Conservation (phyloP, 1,284 basidiomycete species). For the Xerocomus minutiporus region DNA sequence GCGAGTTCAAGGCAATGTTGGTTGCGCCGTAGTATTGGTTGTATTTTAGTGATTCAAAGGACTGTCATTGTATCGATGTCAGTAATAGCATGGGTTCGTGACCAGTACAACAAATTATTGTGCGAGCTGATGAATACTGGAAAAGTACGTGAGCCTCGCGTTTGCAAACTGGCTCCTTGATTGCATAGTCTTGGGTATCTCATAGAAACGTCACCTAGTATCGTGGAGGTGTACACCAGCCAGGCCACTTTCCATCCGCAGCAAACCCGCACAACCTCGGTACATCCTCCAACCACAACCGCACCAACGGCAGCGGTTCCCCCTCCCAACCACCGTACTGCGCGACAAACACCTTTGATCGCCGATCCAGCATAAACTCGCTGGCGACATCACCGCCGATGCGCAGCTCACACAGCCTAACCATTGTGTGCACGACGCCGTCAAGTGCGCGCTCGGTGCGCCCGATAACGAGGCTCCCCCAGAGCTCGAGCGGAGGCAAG, state of each 20-base stretch:
- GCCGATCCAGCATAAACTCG: conserved; percentile 23
- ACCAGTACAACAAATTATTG: no score
- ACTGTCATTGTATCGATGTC: no score
- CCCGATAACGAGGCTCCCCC: conserved; percentile 20
- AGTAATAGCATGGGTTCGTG: no score
- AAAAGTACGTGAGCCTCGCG: no score
- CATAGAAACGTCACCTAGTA: background rate
- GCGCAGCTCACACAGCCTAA: conserved; percentile 13
- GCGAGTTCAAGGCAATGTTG: conserved; percentile 49
- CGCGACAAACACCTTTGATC: conserved; percentile 17
- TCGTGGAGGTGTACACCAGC: conserved; percentile 19
- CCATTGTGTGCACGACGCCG: conserved; percentile 17
- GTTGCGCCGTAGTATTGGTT: conserved; percentile 45
- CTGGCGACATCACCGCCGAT: conserved; percentile 26
- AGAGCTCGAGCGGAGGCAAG: conserved; percentile 2
- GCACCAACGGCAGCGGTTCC: conserved; percentile 12
- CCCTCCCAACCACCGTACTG: background rate
- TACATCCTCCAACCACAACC: conserved; percentile 20
- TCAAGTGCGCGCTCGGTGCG: conserved; percentile 22
- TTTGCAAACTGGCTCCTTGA: no score
- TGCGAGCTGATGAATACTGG: no score
- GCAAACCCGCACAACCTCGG: conserved; percentile 21
- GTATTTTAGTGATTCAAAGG: no score
- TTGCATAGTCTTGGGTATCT: background rate
- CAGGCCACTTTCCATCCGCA: conserved; percentile 20